phyloP scores from a whole-genome alignment of 2,329 filamentous ascomycete genomes.

The Beauveria brongniartii region DNA sequence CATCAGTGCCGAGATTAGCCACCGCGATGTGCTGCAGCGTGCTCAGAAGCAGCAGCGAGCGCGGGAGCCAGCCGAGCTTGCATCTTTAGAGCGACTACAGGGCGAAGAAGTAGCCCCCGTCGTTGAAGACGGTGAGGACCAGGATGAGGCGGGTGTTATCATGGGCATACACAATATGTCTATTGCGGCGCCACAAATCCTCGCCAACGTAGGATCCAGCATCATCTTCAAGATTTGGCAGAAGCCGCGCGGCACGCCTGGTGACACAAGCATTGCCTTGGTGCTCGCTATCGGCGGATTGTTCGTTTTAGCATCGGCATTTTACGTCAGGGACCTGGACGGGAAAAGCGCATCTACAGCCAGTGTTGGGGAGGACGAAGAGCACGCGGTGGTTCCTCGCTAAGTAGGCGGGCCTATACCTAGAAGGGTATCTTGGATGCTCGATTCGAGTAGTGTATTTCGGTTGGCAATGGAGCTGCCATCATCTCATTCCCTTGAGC shows the following conservation, averaged over 20 bases:
- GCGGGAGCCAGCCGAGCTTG: background rate
- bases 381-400: constrained; percentile 30
- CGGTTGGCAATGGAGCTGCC: background rate
- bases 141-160: constrained; percentile 80
- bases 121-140: constrained; percentile 44
- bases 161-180: constrained; percentile 94
- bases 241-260: constrained; percentile 75
- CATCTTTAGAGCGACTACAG: background rate
- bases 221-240: constrained; percentile 79
- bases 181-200: constrained; percentile 82
- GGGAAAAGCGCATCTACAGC: constrained; percentile 45
- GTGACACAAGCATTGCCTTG: constrained; percentile 80
- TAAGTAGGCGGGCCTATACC: background rate
- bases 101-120: background rate
- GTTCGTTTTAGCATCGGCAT: constrained; percentile 69
- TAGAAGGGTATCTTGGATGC: background rate
- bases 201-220: constrained; percentile 78
- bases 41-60: constrained; percentile 23
- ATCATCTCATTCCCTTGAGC: background rate
- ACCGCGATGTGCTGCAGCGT: constrained; percentile 57
- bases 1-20: constrained; percentile 85
- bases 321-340: constrained; percentile 58
- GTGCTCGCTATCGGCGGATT: constrained; percentile 78
- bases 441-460: background rate
- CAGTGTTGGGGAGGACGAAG: constrained; percentile 28